Conservation (phyloP, 345 rosid species). For the Theobroma cacao region DNA sequence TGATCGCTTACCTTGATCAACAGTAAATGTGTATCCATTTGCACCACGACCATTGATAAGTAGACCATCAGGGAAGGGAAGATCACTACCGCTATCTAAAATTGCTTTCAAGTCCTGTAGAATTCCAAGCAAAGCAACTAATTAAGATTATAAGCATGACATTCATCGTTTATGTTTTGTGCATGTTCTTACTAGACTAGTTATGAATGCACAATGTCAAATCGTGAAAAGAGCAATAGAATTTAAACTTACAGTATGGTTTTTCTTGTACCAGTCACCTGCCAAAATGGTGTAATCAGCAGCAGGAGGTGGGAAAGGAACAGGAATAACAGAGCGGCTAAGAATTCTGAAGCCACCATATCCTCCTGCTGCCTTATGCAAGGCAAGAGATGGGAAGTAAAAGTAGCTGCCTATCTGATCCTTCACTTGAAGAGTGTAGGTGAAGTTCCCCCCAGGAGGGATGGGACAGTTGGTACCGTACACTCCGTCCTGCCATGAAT, state of each 20-base stretch:
- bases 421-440: constrained; percentile 71
- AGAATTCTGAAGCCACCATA: constrained; percentile 65
- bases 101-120: constrained; percentile 56
- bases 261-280: constrained; percentile 75
- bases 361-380: constrained; percentile 88
- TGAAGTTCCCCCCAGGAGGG: constrained; percentile 75
- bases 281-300: constrained; percentile 66
- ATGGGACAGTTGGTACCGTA: constrained; percentile 83
- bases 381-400: constrained; percentile 76
- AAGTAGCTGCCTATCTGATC: constrained; percentile 86
- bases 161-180: background rate
- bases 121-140: constrained; percentile 3
- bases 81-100: constrained; percentile 49
- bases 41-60: constrained; percentile 64
- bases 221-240: background rate
- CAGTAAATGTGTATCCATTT: constrained; percentile 46
- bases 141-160: background rate
- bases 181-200: background rate
- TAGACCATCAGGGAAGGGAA: constrained; percentile 65
- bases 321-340: constrained; percentile 74
- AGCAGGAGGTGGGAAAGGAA: constrained; percentile 70
- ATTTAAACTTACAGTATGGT: constrained; percentile 49
- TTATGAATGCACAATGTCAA: background rate
- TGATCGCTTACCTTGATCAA: constrained; percentile 52
- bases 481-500: constrained; percentile 84